Conservation (phyloP, 2,329 filamentous ascomycete species). For the Aspergillus fijiensis region DNA sequence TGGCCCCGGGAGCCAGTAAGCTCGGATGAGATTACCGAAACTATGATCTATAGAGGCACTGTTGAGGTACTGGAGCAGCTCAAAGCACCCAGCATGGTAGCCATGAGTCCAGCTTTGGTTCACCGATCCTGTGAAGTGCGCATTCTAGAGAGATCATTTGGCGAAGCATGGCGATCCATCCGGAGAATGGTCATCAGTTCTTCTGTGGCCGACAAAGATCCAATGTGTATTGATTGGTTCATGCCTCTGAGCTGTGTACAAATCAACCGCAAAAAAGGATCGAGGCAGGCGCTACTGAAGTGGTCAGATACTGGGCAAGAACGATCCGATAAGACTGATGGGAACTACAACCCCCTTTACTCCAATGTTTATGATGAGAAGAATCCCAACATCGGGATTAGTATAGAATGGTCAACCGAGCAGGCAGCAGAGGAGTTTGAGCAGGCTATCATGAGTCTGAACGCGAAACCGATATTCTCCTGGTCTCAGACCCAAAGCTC, state of each 20-base stretch:
- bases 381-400: constrained; percentile 30
- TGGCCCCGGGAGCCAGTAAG: constrained; percentile 32
- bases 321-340: constrained; percentile 28
- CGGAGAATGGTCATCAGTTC: constrained; percentile 34
- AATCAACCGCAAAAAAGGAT: constrained; percentile 23
- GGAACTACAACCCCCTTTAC: constrained; percentile 30
- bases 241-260: constrained; percentile 33
- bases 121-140: constrained; percentile 32
- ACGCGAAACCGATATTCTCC: constrained; percentile 22
- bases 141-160: constrained; percentile 30
- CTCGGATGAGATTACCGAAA: constrained; percentile 30
- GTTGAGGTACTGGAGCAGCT: constrained; percentile 32
- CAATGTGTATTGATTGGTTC: constrained; percentile 30
- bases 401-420: constrained; percentile 25
- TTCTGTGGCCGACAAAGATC: constrained; percentile 27
- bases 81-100: constrained; percentile 30
- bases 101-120: constrained; percentile 26
- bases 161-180: constrained; percentile 31
- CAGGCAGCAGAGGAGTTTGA: constrained; percentile 29
- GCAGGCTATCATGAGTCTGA: constrained; percentile 25
- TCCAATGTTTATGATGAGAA: constrained; percentile 33
- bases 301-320: constrained; percentile 36
- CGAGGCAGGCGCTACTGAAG: constrained; percentile 26
- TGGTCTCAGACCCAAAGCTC: constrained; percentile 27
- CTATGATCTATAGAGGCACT: constrained; percentile 28